Conservation (phyloP, 2,329 filamentous ascomycete species). For the Fusarium cicatricum region DNA sequence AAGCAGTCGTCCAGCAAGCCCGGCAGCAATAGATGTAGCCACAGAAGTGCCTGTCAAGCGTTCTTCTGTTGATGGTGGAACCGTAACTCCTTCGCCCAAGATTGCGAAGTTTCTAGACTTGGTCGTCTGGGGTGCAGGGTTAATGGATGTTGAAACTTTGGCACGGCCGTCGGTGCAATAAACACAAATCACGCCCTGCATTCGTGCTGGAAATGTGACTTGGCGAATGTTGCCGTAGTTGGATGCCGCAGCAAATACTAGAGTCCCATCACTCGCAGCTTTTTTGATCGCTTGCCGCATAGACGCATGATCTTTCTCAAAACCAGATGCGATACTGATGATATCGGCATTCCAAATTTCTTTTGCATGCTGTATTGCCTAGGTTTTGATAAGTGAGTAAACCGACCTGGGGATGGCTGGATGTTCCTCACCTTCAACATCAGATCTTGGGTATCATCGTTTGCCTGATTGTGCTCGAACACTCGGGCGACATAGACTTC, state of each 20-base stretch:
- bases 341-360: conserved; percentile 11
- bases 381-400: no score
- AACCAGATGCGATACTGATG: conserved; percentile 17
- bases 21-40: conserved; percentile 10
- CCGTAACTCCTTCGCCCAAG: conserved; percentile 6
- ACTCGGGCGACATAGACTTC: conserved; percentile 10
- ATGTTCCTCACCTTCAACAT: conserved; percentile 7
- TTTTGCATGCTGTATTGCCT: conserved; percentile 10
- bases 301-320: neutral
- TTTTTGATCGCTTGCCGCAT: conserved; percentile 9
- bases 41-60: conserved; percentile 10
- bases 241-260: conserved; percentile 14
- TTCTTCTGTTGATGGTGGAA: neutral
- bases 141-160: conserved; percentile 10
- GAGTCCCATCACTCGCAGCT: neutral
- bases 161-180: conserved; percentile 10
- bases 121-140: conserved; percentile 4
- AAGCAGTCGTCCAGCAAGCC: conserved; percentile 5
- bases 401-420: no score
- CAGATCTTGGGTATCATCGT: conserved; percentile 9
- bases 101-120: conserved; percentile 20
- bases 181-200: conserved; percentile 15
- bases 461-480: conserved; percentile 6
- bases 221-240: conserved; percentile 19
- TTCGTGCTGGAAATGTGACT: conserved; percentile 12